Conservation (phyloP, 1,284 basidiomycete genomes). For the Xerocomus amazonicus region DNA sequence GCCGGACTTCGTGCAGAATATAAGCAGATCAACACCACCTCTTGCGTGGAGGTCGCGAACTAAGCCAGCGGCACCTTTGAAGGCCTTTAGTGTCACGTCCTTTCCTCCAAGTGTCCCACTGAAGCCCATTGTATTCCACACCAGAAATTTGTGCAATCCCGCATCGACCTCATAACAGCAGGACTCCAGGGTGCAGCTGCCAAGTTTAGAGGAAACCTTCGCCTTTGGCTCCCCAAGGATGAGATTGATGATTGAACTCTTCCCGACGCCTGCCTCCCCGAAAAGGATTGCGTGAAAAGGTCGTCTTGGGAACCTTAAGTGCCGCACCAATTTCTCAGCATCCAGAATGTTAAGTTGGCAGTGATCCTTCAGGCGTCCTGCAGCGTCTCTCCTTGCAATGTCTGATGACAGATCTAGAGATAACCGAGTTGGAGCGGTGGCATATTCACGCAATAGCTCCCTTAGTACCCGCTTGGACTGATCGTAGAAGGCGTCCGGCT, state of each 20-base stretch:
- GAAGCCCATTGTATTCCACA: constrained; percentile 39
- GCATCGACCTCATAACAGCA: constrained; percentile 19
- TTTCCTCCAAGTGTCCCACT: constrained; percentile 13
- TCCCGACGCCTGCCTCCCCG: constrained; percentile 28
- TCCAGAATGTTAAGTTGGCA: constrained; percentile 13
- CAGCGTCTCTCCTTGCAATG: background rate
- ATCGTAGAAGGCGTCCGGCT: constrained; percentile 1
- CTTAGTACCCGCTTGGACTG: constrained; percentile 19
- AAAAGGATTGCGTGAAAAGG: constrained; percentile 25
- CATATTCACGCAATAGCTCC: constrained; percentile 11
- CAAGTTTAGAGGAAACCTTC: constrained; percentile 9
- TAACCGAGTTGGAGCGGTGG: constrained; percentile 6
- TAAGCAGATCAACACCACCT: constrained; percentile 37
- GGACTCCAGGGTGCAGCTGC: constrained; percentile 25
- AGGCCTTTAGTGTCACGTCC: constrained; percentile 22
- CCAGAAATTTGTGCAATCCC: constrained; percentile 18
- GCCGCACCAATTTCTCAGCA: constrained; percentile 15
- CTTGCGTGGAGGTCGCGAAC: constrained; percentile 27
- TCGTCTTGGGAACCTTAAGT: constrained; percentile 14
- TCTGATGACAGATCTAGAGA: constrained; percentile 17
- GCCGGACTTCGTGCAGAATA: constrained; percentile 34
- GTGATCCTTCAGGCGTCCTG: constrained; percentile 8
- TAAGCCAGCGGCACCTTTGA: constrained; percentile 35
- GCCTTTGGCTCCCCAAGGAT: constrained; percentile 16
- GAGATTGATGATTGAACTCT: constrained; percentile 31